Evolutionary conservation across 2,329 filamentous ascomycete species (phyloP), one percentile per base, ranked within the genome.

Genomic region (Phialemoniopsis sp.): DNA sequence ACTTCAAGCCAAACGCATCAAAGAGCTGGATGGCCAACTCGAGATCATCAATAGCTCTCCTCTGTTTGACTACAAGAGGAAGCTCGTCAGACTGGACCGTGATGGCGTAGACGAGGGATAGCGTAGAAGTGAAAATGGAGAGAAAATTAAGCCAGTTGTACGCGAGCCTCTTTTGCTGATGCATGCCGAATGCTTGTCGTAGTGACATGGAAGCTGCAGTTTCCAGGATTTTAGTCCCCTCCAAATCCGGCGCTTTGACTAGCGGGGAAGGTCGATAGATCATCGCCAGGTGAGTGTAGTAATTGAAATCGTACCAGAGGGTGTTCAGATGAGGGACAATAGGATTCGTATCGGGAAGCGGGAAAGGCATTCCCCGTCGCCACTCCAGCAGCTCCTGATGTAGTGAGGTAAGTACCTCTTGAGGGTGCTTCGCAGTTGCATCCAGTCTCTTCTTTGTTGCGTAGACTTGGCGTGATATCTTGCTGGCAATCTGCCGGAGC

Each of bases 281-380:
- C 51, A 67, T 62, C 12, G 60, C 60, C 2, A 70, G 47, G 36
- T 72, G 67, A 1, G 60, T 67, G 44, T 70, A 70, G 46, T 67
- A 71, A 47, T 72, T 72, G 33, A 69, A 60, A 38, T 71, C 67
- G 45, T 65, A 71, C 68, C 67, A 72, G 40, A 51, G 60, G 8
- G 57, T 66, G 31, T 50, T 63, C 4, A 70, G 50, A 40, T 71
- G 68, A 2, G 67, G 67, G 2, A 72, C 66, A 8, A 54, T 53
- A 5, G 52, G 54, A 45, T 60, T 51, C 16, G 58, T 42, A 18
- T 66, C 59, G 0, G 64, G 64, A 1, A 69, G 48, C 2, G 66
- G 66, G 36, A 68, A 69, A 1, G 65, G 66, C 64, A 67, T 68
- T 40, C 48, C 58, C 15, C 59, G 63, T 2, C 68, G 61, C 68